Evolutionary conservation across 805 yeast genomes (phyloP).

Genomic region (Myxozyma melibiosi): DNA sequence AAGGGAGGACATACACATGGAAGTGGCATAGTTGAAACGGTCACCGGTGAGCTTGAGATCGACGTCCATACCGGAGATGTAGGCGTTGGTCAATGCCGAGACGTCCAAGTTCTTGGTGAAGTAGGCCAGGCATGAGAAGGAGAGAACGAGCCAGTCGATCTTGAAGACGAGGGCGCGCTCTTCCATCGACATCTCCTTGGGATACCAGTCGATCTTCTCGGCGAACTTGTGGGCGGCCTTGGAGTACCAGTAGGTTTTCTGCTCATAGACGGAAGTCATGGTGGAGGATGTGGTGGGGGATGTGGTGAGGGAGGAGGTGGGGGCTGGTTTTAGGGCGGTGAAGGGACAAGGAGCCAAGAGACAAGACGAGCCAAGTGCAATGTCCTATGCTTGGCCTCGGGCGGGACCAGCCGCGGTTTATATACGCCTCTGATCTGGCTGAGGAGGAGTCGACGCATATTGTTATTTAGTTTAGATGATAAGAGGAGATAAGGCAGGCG

Average conservation of each 20-base stretch:
- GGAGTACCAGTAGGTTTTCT: too few species aligned
- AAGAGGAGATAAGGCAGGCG: too few species aligned
- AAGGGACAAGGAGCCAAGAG: too few species aligned
- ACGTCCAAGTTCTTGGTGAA: conserved; percentile 70
- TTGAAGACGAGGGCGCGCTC: conserved; percentile 54
- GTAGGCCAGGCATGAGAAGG: conserved; percentile 60
- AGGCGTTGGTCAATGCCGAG: conserved; percentile 63
- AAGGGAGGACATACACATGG: conserved; percentile 47
- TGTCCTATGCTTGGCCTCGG: too few species aligned
- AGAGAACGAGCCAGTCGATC: conserved; percentile 58
- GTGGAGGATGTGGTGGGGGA: background rate
- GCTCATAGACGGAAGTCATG: background rate
- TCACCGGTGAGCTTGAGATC: conserved; percentile 62
- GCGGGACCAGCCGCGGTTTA: too few species aligned
- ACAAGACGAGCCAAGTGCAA: too few species aligned
- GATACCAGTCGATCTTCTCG: conserved; percentile 23
- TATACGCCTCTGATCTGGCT: too few species aligned
- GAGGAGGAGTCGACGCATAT: too few species aligned
- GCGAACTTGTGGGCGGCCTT: too few species aligned
- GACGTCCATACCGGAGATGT: conserved; percentile 63
- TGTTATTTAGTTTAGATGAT: too few species aligned
- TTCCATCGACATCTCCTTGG: conserved; percentile 43
- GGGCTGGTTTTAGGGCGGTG: too few species aligned
- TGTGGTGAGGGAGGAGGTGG: too few species aligned
- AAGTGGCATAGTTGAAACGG: conserved; percentile 55